These are phyloP conservation scores for Cucumis sativus DNA, from an alignment of 306 rosid genomes.

Conservation along the genomic window Cucumber_9930_V3 NC_026657.2:34143001-34143500, in stretches of 20 bases:
- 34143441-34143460: background rate
- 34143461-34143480: background rate
- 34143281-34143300: background rate
- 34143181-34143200: background rate
- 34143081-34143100: background rate
- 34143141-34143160: background rate
- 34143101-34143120: background rate
- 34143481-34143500: background rate
- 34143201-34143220: background rate
- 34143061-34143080: background rate
- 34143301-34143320: background rate
- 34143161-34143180: background rate
- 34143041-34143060: background rate
- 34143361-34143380: background rate
- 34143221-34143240: background rate
- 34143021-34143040: background rate
- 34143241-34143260: background rate
- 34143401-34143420: background rate
- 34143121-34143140: background rate
- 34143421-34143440: background rate
- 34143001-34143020: background rate
- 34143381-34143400: constrained; percentile 4
- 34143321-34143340: background rate
- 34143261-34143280: background rate
- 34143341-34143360: background rate